Evolutionary conservation across 2,329 filamentous ascomycete species (phyloP), one percentile per base, ranked within the genome.

Genomic region (Aphanocladium album): DNA sequence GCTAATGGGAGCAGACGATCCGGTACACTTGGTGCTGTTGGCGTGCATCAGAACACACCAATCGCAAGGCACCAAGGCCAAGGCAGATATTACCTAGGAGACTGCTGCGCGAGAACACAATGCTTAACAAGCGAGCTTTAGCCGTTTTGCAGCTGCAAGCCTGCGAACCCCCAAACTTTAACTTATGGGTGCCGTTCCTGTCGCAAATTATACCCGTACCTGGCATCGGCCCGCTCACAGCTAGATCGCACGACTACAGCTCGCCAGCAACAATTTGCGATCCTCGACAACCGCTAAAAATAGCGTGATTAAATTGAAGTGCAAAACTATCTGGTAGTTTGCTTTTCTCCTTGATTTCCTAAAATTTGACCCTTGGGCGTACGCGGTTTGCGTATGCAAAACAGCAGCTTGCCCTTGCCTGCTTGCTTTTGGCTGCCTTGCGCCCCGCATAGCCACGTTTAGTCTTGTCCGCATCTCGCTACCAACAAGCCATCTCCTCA

Each of bases 401-500:
- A n/a, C n/a, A n/a, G n/a, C n/a, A n/a, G n/a, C n/a, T 19, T 12
- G 14, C 14, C 1, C 19, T n/a, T n/a, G 23, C 39, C 27, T 46
- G 39, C 54, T 57, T 47, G 41, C 54, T 57, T 57, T 57, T 57
- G 54, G 55, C 56, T 54, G 37, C 51, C 52, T 53, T 54, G 56
- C 23, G 45, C 45, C 55, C 55, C 51, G 56, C 56, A 35, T 51
- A 52, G 37, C 37, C 56, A 58, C 35, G 46, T 27, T 19, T 43
- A 45, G 37, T 46, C 39, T 55, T 41, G 37, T 37, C 52, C 21
- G 35, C 12, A 41, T 50, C 56, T 58, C n/a, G 23, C 54, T 51
- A 35, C 56, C 37, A 45, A 52, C 56, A 51, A 58, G 9, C 46
- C 46, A 37, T 57, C 19, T 47, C 17, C 21, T 30, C 46, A 39